Base-by-base conservation (phyloP, 768 basidiomycete genomes). In the Gymnopilus junonius region DNA sequence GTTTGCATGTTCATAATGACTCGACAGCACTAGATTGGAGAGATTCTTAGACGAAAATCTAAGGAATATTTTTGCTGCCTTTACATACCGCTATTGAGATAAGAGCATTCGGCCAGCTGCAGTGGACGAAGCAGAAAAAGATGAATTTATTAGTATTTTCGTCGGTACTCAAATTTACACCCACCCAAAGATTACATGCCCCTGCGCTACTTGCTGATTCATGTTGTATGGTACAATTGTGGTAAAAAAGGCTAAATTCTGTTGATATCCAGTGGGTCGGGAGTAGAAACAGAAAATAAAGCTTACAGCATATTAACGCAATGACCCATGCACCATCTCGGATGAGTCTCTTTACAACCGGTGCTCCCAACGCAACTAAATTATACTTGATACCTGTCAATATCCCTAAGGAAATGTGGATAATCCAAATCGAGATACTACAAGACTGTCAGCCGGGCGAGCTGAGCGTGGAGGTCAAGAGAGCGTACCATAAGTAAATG, bases 401-500 rank as follows among this genome's bases (percentile, higher is more conserved):
- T 1, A 43, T 31, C 17, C 40, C 56, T 17, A 58, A 45, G 12
- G 43, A 32, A 7, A 45, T 21, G n/a, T 58, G 56, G 11, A 29
- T 58, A 5, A n/a, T 11, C 56, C 56, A 58, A 7, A 58, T 42
- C 8, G 39, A 32, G 15, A 58, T 34, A 17, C 56, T 58, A n/a
- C n/a, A n/a, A n/a, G n/a, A n/a, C n/a, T n/a, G n/a, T n/a, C n/a
- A n/a, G n/a, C n/a, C n/a, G n/a, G n/a, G n/a, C n/a, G n/a, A n/a
- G n/a, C n/a, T n/a, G n/a, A n/a, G n/a, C n/a, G n/a, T n/a, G n/a
- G n/a, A n/a, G n/a, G n/a, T n/a, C n/a, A n/a, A n/a, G n/a, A n/a
- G n/a, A n/a, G n/a, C 48, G 2, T 20, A 66, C 65, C 45, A 31
- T 20, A 63, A 58, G 35, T 57, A 61, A 7, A 63, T 3, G 5